These are phyloP conservation scores for Marsdenia floribunda DNA, from an alignment of 257 asterid genomes.

Conservation along the genomic window DNA sequence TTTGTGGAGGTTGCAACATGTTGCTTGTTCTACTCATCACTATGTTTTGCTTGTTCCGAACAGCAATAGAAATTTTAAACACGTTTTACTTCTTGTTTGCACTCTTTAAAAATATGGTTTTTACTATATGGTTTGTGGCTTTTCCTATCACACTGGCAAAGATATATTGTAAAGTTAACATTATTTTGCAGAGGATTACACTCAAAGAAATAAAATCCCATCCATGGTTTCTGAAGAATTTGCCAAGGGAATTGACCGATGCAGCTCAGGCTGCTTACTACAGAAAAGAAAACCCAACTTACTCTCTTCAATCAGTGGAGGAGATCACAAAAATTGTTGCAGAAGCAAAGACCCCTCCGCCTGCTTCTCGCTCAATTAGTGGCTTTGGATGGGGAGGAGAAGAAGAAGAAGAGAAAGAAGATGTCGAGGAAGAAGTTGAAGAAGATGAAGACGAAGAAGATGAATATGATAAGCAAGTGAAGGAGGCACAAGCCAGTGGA, in stretches of 20 bases:
- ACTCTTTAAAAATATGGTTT: neutral
- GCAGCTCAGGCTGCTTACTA: constrained; percentile 61
- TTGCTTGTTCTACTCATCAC: neutral
- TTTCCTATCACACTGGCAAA: neutral
- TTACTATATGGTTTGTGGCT: neutral
- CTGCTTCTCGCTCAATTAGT: constrained; percentile 51
- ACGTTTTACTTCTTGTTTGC: neutral
- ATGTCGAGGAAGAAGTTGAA: constrained; percentile 37
- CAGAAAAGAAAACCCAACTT: constrained; percentile 59
- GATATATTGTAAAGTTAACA: neutral
- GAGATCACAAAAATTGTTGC: constrained; percentile 69
- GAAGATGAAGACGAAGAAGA: constrained; percentile 44
- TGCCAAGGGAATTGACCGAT: constrained; percentile 72
- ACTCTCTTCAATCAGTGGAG: constrained; percentile 56
- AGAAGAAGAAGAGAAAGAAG: constrained; percentile 49
- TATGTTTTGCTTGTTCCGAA: neutral
- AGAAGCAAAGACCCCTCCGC: constrained; percentile 63
- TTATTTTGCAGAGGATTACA: constrained; percentile 51
- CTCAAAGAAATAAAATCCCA: constrained; percentile 64
- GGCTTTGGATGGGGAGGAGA: constrained; percentile 72
- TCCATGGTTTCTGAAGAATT: constrained; percentile 79
- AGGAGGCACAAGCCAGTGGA: constrained; percentile 72
- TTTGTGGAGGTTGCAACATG: neutral
- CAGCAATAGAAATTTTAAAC: neutral
- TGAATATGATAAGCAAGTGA: constrained; percentile 74